These are phyloP conservation scores for Paraconiothyrium sp. DNA, from an alignment of 2,329 filamentous ascomycete species.

Conservation along the genomic window DNA sequence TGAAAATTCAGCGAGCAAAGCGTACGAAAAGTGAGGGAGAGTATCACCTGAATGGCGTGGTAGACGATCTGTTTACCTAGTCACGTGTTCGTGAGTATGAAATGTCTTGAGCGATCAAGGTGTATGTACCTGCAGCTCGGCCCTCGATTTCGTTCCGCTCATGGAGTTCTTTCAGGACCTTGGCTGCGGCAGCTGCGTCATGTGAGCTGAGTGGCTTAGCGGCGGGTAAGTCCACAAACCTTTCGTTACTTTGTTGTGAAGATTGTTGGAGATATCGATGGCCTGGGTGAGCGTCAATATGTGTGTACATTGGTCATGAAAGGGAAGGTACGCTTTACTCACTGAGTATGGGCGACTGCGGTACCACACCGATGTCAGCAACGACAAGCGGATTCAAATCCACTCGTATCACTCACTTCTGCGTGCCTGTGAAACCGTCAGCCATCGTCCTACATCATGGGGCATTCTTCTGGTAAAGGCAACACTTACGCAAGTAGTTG, in stretches of 20 bases:
- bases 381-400: not conserved
- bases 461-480: conserved; percentile 1
- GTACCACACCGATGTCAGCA: not conserved
- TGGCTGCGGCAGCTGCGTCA: conserved; percentile 63
- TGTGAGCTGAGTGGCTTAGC: conserved; percentile 25
- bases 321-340: conserved; percentile 23
- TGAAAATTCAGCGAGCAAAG: not conserved
- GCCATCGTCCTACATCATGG: not conserved
- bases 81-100: conserved; percentile 11
- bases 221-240: conserved; percentile 38
- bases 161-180: conserved; percentile 70
- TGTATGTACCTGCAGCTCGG: conserved; percentile 58
- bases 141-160: conserved; percentile 68
- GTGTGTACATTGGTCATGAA: not conserved
- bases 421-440: conserved; percentile 52
- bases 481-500: conserved; percentile 59
- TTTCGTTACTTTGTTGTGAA: conserved; percentile 69
- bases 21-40: not conserved
- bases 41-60: conserved; percentile 60
- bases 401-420: conserved; percentile 54
- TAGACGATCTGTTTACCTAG: conserved; percentile 71
- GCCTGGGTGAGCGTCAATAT: conserved; percentile 45
- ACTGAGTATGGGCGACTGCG: conserved; percentile 65
- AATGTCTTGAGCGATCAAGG: not conserved
- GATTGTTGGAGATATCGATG: conserved; percentile 68